These are phyloP conservation scores for Phytophthora litchii DNA, from an alignment of 352 stramenopile species.

Conservation along the genomic window DNA sequence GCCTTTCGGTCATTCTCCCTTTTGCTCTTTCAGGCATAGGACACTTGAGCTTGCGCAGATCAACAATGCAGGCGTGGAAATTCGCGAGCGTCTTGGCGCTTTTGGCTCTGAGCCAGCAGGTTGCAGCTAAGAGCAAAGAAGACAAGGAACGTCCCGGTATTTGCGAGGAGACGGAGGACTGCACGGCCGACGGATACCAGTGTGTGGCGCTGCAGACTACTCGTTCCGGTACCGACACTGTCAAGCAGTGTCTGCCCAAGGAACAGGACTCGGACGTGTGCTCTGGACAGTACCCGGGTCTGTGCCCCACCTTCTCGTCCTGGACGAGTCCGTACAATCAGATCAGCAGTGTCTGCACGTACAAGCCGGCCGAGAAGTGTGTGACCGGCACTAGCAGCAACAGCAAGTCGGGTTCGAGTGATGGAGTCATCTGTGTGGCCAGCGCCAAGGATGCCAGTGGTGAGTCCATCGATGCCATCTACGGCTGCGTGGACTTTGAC, in stretches of 20 bases:
- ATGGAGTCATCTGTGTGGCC: conserved; percentile 55
- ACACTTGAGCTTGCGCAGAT: conserved; percentile 18
- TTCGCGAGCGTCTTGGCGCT: conserved; percentile 37
- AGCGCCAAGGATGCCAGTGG: conserved; percentile 46
- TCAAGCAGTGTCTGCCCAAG: conserved; percentile 80
- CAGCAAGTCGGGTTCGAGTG: conserved; percentile 37
- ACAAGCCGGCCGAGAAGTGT: conserved; percentile 75
- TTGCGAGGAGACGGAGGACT: conserved; percentile 69
- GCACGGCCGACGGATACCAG: conserved; percentile 55
- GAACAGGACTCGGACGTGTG: conserved; percentile 63
- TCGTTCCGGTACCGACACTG: conserved; percentile 52
- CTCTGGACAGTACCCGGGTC: conserved; percentile 62
- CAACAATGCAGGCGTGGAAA: conserved; percentile 50
- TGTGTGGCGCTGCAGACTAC: conserved; percentile 78
- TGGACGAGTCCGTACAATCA: conserved; percentile 71
- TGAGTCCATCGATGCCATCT: conserved; percentile 61
- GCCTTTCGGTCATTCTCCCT: conserved; percentile 31
- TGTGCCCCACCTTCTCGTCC: conserved; percentile 75
- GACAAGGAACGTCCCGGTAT: conserved; percentile 45
- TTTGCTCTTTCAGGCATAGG: conserved; percentile 31
- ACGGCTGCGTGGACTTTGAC: conserved; percentile 77
- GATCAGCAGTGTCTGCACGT: conserved; percentile 81
- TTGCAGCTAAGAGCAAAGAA: conserved; percentile 28
- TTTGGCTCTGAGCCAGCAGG: conserved; percentile 42
- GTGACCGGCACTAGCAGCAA: conserved; percentile 47